A percentile compares a stretch with the other conserved stretches of the same genome.
Evolutionary conservation across 2,329 filamentous ascomycete genomes (phyloP).

Genomic region (Blastomyces gilchristii): DNA sequence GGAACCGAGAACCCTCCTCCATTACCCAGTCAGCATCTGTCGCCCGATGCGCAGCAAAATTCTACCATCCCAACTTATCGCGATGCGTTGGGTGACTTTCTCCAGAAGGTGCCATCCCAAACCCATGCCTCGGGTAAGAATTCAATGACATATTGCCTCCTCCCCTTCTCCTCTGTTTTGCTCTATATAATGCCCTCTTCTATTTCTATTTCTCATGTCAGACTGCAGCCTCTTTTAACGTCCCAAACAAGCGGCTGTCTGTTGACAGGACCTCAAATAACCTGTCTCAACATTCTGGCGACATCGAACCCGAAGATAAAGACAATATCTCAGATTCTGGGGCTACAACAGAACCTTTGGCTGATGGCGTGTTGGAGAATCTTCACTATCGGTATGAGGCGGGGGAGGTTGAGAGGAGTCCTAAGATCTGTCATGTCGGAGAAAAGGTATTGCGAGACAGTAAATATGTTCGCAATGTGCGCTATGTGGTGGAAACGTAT

Average conservation of each 20-base stretch:
- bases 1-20: neutral
- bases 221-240: neutral
- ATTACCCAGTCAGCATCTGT: neutral
- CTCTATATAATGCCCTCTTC: neutral
- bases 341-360: neutral
- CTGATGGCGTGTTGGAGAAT: no score
- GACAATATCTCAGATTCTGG: neutral
- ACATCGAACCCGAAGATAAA: neutral
- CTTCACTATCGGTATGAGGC: no score
- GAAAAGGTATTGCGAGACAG: no score
- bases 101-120: neutral
- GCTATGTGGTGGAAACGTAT: no score
- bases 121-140: no score
- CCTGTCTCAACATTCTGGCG: neutral
- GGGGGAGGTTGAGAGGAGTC: no score
- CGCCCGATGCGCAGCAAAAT: neutral
- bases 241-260: neutral
- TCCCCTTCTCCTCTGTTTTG: no score
- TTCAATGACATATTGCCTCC: no score
- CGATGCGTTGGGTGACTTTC: neutral
- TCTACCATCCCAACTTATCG: neutral
- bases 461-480: no score
- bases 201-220: neutral
- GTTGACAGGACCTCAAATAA: neutral
- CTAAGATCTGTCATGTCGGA: no score